A percentile compares a stretch with the other conserved stretches of the same genome.
phyloP scores from a whole-genome alignment of 306 rosid genomes.

The Comarum palustre region DNA sequence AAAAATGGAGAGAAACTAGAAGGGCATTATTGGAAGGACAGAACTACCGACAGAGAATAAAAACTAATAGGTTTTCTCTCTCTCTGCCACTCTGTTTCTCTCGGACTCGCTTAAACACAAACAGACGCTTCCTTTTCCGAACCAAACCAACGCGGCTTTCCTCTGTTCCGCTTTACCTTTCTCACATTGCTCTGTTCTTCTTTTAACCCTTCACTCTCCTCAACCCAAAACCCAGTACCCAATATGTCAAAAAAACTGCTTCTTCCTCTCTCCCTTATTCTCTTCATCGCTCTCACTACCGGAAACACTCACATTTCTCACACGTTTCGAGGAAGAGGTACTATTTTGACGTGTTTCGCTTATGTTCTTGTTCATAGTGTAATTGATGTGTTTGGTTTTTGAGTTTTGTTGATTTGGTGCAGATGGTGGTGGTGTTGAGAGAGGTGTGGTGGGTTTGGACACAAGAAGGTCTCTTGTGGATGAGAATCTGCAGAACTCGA shows the following conservation, averaged over 20 bases:
- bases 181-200: neutral
- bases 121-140: neutral
- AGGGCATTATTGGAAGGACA: constrained; percentile 5
- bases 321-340: constrained; percentile 9
- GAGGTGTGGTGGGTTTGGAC: constrained; percentile 37
- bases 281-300: constrained; percentile 22
- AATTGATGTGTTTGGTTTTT: too few species aligned
- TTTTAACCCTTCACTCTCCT: neutral
- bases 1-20: neutral
- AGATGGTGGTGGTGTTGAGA: constrained; percentile 17
- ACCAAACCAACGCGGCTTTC: constrained; percentile 7
- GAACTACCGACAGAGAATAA: neutral
- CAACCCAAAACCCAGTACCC: constrained; percentile 24
- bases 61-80: too few species aligned
- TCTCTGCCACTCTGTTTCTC: neutral
- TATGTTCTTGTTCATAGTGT: neutral
- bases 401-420: constrained; percentile 1
- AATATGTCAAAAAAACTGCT: constrained; percentile 33
- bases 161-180: neutral
- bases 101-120: neutral
- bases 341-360: neutral
- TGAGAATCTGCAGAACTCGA: constrained; percentile 28
- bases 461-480: constrained; percentile 48
- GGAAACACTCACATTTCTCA: constrained; percentile 11
- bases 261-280: constrained; percentile 14